Percentiles rank a stretch among this genome's conserved stretches.
Conservation (phyloP, 495 filamentous ascomycete species). For the Beverwykella pulmonaria region DNA sequence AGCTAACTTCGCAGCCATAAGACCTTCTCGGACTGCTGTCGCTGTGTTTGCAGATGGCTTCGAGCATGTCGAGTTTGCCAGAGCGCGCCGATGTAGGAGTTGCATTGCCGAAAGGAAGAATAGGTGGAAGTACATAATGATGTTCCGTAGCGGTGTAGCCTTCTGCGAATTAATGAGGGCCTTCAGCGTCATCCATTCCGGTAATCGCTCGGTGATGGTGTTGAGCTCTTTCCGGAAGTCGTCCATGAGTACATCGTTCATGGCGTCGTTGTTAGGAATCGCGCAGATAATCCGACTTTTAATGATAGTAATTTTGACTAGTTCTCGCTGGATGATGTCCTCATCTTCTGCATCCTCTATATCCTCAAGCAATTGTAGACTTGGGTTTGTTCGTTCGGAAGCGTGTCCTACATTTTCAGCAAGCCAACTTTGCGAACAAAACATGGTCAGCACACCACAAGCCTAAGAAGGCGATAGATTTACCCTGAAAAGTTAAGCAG, state of each 20-base stretch:
- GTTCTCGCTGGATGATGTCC: conserved; percentile 9
- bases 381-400: not conserved
- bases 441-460: not conserved
- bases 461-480: not conserved
- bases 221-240: not conserved
- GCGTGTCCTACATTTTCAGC: not conserved
- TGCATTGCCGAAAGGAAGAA: conserved; percentile 20
- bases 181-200: not conserved
- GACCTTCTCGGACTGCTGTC: conserved; percentile 1
- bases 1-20: conserved; percentile 13
- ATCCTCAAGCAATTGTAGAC: not conserved
- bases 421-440: not conserved
- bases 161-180: not conserved
- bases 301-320: conserved; percentile 18
- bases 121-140: conserved; percentile 8
- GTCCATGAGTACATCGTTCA: not conserved
- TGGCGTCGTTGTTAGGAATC: not conserved
- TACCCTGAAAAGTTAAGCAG: conserved; percentile 13
- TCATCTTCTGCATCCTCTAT: not conserved
- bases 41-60: not conserved
- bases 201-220: not conserved
- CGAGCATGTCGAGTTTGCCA: conserved; percentile 1
- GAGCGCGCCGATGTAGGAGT: conserved; percentile 9
- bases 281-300: conserved; percentile 7
- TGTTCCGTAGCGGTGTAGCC: not conserved